Base-by-base conservation (phyloP, 129 eudicot genomes). In the Pulicaria dysenterica region DNA sequence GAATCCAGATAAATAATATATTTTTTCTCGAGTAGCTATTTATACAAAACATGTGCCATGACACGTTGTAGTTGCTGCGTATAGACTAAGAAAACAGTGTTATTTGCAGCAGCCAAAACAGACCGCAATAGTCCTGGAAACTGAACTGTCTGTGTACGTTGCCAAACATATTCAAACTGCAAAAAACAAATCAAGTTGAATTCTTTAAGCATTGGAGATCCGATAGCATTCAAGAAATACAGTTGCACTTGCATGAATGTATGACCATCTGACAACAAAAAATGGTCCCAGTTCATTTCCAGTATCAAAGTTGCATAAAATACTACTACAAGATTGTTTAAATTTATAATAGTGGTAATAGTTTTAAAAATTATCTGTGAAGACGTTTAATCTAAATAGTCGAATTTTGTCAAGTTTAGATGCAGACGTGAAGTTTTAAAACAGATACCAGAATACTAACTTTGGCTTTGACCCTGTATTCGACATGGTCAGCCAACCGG, bases 181-280 rank as follows among this genome's bases (percentile, higher is more conserved):
- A 39, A 63, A 69, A 41, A 62, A 62, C 58, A 79, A 31, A 57
- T 57, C 6, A 17, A 42, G 14, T 69, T 14, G 10, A 42, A 15
- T 42, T 1, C 4, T 69, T 24, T 80, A 58, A 85, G 83, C 82
- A 77, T 81, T 51, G 61, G 85, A 8, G 73, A 84, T 71, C 63
- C 78, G 56, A 77, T 87, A 39, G 86, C 83, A 24, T 73, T 50
- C 56, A 50, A 50, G 56, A 50, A 4, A 50, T 50, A 1, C 13
- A 46, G 50, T 46, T 46, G 13, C 50, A 11, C 12, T 50, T 13
- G 3, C 3, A 10, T 46, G 50, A 4, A 46, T 46, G 50, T 46
- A 8, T 46, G 50, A 46, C 1, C 0, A 46, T 46, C 12, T 2
- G 17, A 17, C 6, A 36, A 34, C 9, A 10, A 9, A 58, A 58